Evolutionary conservation across 768 basidiomycete genomes (phyloP).

Genomic region (Naganishia vaughanmartiniae): DNA sequence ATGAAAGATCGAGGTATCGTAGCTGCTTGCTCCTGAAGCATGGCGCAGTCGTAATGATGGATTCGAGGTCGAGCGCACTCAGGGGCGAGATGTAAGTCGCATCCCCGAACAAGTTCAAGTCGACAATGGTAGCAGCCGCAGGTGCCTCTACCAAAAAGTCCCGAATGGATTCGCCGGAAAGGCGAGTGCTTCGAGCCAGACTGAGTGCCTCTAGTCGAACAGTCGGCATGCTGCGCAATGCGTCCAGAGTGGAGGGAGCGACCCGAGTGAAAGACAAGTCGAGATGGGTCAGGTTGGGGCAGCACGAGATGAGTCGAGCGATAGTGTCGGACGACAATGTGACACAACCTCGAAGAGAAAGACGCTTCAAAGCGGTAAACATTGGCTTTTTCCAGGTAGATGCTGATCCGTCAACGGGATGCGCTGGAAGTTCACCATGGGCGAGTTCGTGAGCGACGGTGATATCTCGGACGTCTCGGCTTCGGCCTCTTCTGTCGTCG

Average conservation of each 20-base stretch:
- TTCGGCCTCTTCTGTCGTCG: slow-evolving; percentile 38
- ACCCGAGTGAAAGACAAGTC: slow-evolving; percentile 51
- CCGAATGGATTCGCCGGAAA: slow-evolving; percentile 75
- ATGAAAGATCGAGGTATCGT: slow-evolving; percentile 86
- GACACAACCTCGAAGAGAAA: slow-evolving; percentile 49
- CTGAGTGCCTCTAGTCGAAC: slow-evolving; percentile 74
- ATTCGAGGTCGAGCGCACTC: slow-evolving; percentile 62
- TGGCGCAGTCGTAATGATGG: slow-evolving; percentile 70
- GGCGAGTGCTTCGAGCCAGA: slow-evolving; percentile 77
- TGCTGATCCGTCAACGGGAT: slow-evolving; percentile 22
- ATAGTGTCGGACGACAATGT: slow-evolving; percentile 44
- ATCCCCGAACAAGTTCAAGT: slow-evolving; percentile 88
- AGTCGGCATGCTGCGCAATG: slow-evolving; percentile 59
- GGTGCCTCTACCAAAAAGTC: slow-evolving; percentile 69
- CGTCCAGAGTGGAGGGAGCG: slow-evolving; percentile 46
- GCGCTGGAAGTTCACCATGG: slow-evolving; percentile 24
- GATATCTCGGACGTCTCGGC: slow-evolving; percentile 35
- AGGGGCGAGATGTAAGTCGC: slow-evolving; percentile 75
- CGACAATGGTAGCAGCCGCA: slow-evolving; percentile 59
- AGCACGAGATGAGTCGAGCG: slow-evolving; percentile 41
- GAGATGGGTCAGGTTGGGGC: slow-evolving; percentile 51
- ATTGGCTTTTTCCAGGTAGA: slow-evolving; percentile 35
- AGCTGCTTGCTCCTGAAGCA: slow-evolving; percentile 73
- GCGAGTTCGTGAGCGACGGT: slow-evolving; percentile 24
- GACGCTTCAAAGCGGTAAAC: slow-evolving; percentile 42